Percentiles rank a stretch among this genome's conserved stretches.
Conservation (phyloP, 2,329 filamentous ascomycete species). For the Coniochaeta prunicola region DNA sequence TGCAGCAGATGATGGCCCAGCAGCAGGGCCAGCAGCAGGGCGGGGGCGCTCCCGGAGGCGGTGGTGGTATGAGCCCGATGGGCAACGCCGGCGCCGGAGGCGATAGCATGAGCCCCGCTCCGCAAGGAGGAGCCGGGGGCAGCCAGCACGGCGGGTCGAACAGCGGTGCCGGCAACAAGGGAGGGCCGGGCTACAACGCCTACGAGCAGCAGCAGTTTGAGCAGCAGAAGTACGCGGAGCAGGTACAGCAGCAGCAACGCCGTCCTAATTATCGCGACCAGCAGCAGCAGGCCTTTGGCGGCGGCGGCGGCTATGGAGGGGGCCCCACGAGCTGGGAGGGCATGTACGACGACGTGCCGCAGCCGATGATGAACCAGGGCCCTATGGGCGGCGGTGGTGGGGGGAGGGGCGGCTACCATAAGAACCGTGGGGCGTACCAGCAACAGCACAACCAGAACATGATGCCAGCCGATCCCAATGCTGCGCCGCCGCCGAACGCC, state of each 20-base stretch:
- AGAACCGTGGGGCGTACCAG: conserved; percentile 23
- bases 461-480: conserved; percentile 41
- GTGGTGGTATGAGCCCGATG: conserved; percentile 4
- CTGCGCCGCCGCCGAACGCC: conserved; percentile 68
- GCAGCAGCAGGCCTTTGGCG: conserved; percentile 23
- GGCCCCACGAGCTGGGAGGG: conserved; percentile 95
- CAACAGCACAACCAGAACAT: conserved; percentile 17
- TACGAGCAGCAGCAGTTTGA: conserved; percentile 70
- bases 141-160: conserved; percentile 18
- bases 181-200: conserved; percentile 47
- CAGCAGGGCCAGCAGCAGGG: conserved; percentile 3
- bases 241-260: conserved; percentile 38
- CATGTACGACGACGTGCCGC: conserved; percentile 95
- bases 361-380: conserved; percentile 56
- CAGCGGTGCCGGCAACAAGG: conserved; percentile 20
- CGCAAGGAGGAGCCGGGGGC: conserved; percentile 2
- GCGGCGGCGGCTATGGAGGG: conserved; percentile 22
- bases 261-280: conserved; percentile 37
- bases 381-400: conserved; percentile 26
- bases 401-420: conserved; percentile 33
- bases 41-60: conserved; percentile 2
- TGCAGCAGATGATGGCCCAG: conserved; percentile 42
- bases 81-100: conserved; percentile 5
- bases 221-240: conserved; percentile 68
- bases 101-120: conserved; percentile 5